Evolutionary conservation across 352 stramenopile species (phyloP).

Genomic region (Globisporangium echinulatum): DNA sequence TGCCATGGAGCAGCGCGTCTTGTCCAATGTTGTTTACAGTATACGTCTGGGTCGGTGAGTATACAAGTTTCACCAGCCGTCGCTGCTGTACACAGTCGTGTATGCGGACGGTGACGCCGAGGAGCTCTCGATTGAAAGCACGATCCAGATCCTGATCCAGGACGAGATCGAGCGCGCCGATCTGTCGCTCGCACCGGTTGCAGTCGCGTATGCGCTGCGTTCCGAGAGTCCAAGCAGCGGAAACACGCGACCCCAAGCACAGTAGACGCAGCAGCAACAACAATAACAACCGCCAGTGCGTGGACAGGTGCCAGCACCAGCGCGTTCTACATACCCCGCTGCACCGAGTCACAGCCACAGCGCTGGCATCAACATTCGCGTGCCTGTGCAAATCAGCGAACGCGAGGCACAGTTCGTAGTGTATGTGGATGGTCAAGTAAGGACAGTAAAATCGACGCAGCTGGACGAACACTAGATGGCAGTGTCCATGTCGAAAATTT

Average conservation of each 20-base stretch:
- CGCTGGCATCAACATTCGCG: not conserved
- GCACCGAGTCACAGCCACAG: not conserved
- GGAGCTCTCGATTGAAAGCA: slow-evolving; percentile 67
- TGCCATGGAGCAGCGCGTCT: too few relatives aligned
- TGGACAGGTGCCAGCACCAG: not conserved
- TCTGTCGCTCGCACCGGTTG: slow-evolving; percentile 28
- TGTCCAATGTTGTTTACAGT: too few relatives aligned
- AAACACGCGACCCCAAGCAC: not conserved
- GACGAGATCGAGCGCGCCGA: slow-evolving; percentile 79
- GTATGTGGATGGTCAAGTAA: too few relatives aligned
- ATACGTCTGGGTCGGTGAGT: too few relatives aligned
- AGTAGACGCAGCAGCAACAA: not conserved
- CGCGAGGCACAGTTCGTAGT: slow-evolving; percentile 65
- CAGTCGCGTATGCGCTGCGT: slow-evolving; percentile 1
- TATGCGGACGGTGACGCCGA: slow-evolving; percentile 83
- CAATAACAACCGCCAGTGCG: not conserved
- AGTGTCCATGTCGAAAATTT: too few relatives aligned
- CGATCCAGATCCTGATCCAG: slow-evolving; percentile 81
- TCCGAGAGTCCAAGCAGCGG: slow-evolving; percentile 15
- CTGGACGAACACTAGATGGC: too few relatives aligned
- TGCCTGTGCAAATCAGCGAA: slow-evolving; percentile 51
- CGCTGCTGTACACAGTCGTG: slow-evolving; percentile 65
- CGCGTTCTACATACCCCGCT: not conserved
- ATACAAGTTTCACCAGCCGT: slow-evolving; percentile 64
- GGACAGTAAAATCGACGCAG: too few relatives aligned